Base-by-base conservation (phyloP, 805 yeast species). In the Ogataea methanolica region DNA sequence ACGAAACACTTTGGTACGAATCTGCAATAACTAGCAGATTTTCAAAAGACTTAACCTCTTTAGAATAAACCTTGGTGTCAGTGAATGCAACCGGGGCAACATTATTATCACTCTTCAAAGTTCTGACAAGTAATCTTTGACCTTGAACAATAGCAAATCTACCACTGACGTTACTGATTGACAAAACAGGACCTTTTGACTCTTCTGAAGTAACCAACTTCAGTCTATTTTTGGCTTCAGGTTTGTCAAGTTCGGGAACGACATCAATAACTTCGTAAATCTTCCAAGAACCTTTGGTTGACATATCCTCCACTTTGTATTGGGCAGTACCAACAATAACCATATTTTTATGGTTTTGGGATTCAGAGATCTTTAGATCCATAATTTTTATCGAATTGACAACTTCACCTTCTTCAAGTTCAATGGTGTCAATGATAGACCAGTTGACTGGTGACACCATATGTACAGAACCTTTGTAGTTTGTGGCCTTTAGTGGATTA, bases 31-130 rank as follows among this genome's bases (percentile, higher is more conserved):
- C 58, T n/a, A 92, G 62, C 57, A 92, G 68, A 62, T 91, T 88
- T 36, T 95, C 91, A 62, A 89, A 80, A 53, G 90, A 75, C 66
- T 91, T 91, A 15, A 88, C 76, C 54, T 88, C 96, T 6, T 85
- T 74, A 2, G 88, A 80, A 63, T 80, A 88, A 0, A 90, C 79
- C 1, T 90, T 80, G n/a, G 90, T 78, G 62, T 94, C 98, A 46
- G 84, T 73, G 59, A 94, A 94, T 1, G 98, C 98, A 5, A 94
- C 97, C 0, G 98, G 97, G 31, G 86, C 89, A 4, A 89, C 88
- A 37, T 82, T 77, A 46, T 88, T 86, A 63, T 88, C 94, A 33
- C 52, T 54, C 59, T 87, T 91, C 42, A 90, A 73, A 61, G 87
- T 92, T 59, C 97, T 75, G 2, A 91, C 83, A 55, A 92, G 47